Base-by-base conservation (phyloP, 1,284 basidiomycete genomes). In the Melampsora larici-populina region DNA sequence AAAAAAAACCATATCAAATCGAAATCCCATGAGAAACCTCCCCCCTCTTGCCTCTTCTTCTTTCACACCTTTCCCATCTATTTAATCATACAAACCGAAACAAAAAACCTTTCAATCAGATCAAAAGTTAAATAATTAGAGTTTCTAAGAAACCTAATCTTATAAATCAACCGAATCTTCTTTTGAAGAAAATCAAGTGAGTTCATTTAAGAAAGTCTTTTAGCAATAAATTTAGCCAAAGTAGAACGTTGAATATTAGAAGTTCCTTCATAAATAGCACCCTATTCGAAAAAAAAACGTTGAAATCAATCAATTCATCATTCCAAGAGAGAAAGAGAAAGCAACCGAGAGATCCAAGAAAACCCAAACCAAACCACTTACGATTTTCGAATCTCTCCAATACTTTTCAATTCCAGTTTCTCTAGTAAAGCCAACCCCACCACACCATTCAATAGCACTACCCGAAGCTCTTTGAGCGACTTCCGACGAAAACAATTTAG, bases 181-280 rank as follows among this genome's bases (percentile, higher is more conserved):
- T n/a, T n/a, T n/a, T n/a, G n/a, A n/a, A n/a, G n/a, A n/a, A n/a
- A n/a, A n/a, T n/a, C n/a, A n/a, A n/a, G n/a, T n/a, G n/a, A n/a
- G n/a, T n/a, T n/a, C n/a, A n/a, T n/a, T 75, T 33, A 49, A 58
- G 43, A n/a, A 15, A 75, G 51, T 60, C 73, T 40, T 58, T 75
- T 67, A n/a, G 63, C 63, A 49, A 68, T 76, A 29, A 83, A 79
- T 79, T 92, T 97, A 48, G 94, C 93, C 82, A 99, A 97, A 0
- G 97, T 99, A 85, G 95, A 91, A 70, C 97, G 87, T 85, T 98
- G 96, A 80, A 99, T 98, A 84, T 97, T 97, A 46, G 91, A 93
- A 55, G 95, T 97, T 49, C 95, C 94, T 84, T 96, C 94, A 83
- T 96, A 97, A 79, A 97, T 97, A 13, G 93, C 92, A 58, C 92